A percentile compares a stretch with the other conserved stretches of the same genome.
Evolutionary conservation across 2,329 filamentous ascomycete genomes (phyloP).

Genomic region (Sporothrix pallida): DNA sequence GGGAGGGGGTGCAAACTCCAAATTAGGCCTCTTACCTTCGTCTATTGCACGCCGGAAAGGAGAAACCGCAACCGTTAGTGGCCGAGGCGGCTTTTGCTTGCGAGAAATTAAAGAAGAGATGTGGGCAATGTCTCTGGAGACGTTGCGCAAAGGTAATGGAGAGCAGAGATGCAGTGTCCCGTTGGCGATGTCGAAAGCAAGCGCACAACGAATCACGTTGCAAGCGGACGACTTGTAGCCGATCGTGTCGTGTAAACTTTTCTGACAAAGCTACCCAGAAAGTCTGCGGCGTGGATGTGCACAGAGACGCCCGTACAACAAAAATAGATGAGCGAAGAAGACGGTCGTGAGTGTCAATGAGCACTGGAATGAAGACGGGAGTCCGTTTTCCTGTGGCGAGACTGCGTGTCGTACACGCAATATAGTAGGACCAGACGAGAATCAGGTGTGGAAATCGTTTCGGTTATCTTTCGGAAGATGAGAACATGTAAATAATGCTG

Average conservation of each 20-base stretch:
- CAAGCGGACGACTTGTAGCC: background rate
- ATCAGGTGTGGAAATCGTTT: background rate
- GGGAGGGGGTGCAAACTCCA: background rate
- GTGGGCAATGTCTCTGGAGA: constrained; percentile 12
- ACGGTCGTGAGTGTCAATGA: constrained; percentile 14
- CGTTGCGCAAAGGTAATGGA: constrained; percentile 30
- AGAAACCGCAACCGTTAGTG: constrained; percentile 4
- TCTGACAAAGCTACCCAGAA: background rate
- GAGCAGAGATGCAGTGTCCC: constrained; percentile 27
- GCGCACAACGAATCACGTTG: constrained; percentile 1
- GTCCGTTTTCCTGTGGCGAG: constrained; percentile 29
- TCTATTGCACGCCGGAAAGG: constrained; percentile 27
- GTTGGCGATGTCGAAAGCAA: constrained; percentile 24
- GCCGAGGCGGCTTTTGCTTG: constrained; percentile 1
- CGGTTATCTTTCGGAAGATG: background rate
- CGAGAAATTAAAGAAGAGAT: background rate
- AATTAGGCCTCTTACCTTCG: background rate
- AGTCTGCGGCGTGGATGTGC: background rate
- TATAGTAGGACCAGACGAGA: constrained; percentile 30
- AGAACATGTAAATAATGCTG: background rate
- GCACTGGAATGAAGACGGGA: constrained; percentile 24
- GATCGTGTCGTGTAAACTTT: background rate
- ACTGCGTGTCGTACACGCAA: constrained; percentile 27
- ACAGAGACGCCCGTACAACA: constrained; percentile 9
- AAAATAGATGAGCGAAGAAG: constrained; percentile 8